Conservation (phyloP, 2,329 filamentous ascomycete genomes). For the Xylaria sp. region DNA sequence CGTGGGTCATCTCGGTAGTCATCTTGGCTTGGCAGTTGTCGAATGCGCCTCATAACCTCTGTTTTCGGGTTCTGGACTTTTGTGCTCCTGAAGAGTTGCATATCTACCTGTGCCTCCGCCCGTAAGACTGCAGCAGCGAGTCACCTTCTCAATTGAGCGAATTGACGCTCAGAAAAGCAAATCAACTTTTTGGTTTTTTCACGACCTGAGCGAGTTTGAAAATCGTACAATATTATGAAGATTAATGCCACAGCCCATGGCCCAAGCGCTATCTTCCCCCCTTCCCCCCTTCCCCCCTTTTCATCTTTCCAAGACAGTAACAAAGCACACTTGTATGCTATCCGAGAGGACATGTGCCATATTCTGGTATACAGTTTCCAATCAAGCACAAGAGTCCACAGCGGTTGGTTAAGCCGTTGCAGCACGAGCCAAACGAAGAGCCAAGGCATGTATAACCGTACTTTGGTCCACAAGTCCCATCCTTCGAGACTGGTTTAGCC, state of each 20-base stretch:
- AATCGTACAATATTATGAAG: conserved; percentile 11
- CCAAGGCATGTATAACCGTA: conserved; percentile 40
- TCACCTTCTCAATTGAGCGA: conserved; percentile 14
- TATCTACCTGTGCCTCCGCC: background rate
- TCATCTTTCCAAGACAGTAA: conserved; percentile 3
- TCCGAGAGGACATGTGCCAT: conserved; percentile 36
- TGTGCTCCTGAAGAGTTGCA: background rate
- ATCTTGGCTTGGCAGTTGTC: background rate
- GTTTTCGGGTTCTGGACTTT: background rate
- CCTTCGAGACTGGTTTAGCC: conserved; percentile 33
- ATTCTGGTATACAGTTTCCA: conserved; percentile 37
- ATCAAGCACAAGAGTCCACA: conserved; percentile 41
- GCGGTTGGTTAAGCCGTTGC: conserved; percentile 30
- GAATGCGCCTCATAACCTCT: background rate
- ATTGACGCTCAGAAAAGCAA: conserved; percentile 13
- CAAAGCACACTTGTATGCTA: background rate
- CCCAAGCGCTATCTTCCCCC: background rate
- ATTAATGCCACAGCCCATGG: conserved; percentile 16
- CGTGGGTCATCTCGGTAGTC: conserved; percentile 4
- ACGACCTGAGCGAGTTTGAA: conserved; percentile 3
- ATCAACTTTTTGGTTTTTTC: conserved; percentile 16
- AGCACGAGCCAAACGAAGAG: conserved; percentile 40
- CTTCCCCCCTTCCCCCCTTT: background rate
- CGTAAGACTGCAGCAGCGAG: background rate
- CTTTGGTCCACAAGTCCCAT: conserved; percentile 41